A percentile compares a stretch with the other conserved stretches of the same genome.
phyloP scores from a whole-genome alignment of 176 grass and related monocot species.

The Lolium multiflorum region DNA sequence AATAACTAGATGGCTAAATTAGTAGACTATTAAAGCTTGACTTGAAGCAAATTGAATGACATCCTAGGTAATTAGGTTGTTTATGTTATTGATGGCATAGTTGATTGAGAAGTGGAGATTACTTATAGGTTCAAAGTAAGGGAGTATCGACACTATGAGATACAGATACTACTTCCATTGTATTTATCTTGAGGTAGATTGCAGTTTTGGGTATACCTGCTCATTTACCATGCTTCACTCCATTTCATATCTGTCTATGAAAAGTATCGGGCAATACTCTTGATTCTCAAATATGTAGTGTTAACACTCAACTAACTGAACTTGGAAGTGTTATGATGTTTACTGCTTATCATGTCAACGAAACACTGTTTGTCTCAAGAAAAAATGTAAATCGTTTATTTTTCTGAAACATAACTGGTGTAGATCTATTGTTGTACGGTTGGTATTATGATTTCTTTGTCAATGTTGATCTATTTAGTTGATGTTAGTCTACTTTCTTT shows the following conservation, averaged over 20 bases:
- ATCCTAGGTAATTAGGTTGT: background rate
- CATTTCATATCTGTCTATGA: background rate
- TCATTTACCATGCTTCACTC: background rate
- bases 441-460: background rate
- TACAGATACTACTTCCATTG: constrained; percentile 10
- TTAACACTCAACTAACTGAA: background rate
- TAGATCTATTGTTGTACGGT: background rate
- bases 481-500: constrained; percentile 18
- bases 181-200: constrained; percentile 3
- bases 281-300: background rate
- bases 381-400: background rate
- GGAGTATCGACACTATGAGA: background rate
- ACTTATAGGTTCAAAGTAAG: background rate
- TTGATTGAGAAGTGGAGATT: background rate
- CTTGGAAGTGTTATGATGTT: background rate
- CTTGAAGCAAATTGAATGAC: background rate
- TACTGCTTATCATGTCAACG: constrained; percentile 5
- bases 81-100: background rate
- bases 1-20: background rate
- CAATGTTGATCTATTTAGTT: constrained; percentile 20
- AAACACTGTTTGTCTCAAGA: background rate
- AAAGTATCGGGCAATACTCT: background rate
- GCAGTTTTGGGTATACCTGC: background rate
- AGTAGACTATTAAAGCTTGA: constrained; percentile 1
- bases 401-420: background rate